Evolutionary conservation across 2,329 filamentous ascomycete species (phyloP), one percentile per base, ranked within the genome.

Genomic region (Aspergillus floridensis): DNA sequence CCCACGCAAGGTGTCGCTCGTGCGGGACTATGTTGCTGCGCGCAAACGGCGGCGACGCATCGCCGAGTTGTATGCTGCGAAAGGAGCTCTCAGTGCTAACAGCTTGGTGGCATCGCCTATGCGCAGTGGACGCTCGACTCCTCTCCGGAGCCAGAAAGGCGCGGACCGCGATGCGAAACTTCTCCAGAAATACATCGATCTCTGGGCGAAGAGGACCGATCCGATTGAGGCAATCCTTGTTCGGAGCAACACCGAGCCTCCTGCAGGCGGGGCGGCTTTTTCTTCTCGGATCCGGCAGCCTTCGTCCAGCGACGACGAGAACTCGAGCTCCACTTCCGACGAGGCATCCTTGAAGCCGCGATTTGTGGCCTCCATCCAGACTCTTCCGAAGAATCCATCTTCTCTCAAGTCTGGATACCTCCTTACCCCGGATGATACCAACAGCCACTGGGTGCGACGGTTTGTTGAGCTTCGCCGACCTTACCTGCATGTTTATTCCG

Each of bases 391-490:
- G 76, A 96, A 95, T 66, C 85, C 88, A 1, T 86, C 85, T 48
- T 83, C 95, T 0, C 82, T 96, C 66, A 96, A 96, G 77, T 88
- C 91, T 16, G 93, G 93, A 16, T 96, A 95, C 74, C 84, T 99
- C 16, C 82, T 98, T 48, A 90, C 91, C 2, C 92, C 92, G 0
- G 92, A 92, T 70, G 88, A 87, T 57, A 88, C 91, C 56, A 74
- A 77, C 64, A 91, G 88, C 22, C 86, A 89, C 62, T 99, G 95
- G 95, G 85, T 95, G 29, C 91, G 93, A 68, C 88, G 93, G 47
- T 98, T 96, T 71, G 91, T 97, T 53, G 95, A 99, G 77, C 84
- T 99, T 29, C 86, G 95, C 32, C 85, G 90, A 55, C 95, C 95
- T 0, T 99, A 98, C 72, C 82, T 99, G 56, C 92, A 98, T 74